A percentile compares a stretch with the other conserved stretches of the same genome.
Conservation (phyloP, 805 yeast species). For the Schwanniomyces sp. region DNA sequence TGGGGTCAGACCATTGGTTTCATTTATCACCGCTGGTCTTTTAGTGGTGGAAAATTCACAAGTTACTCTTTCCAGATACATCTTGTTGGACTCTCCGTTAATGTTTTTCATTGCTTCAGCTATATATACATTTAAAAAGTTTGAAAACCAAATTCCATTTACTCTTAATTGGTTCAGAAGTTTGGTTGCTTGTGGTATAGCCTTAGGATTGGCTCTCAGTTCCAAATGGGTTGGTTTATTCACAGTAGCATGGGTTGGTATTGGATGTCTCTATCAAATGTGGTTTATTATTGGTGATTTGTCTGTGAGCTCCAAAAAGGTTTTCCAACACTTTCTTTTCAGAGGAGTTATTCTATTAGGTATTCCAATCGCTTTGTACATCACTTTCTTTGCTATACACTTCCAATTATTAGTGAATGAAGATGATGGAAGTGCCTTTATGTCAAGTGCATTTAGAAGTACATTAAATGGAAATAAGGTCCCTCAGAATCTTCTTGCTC, state of each 20-base stretch:
- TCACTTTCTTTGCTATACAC: slow-evolving; percentile 62
- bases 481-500: slow-evolving; percentile 58
- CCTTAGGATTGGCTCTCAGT: slow-evolving; percentile 70
- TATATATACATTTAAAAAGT: slow-evolving; percentile 61
- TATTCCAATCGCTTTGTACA: slow-evolving; percentile 57
- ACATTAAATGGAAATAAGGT: slow-evolving; percentile 59
- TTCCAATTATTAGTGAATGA: slow-evolving; percentile 56
- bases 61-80: slow-evolving; percentile 72
- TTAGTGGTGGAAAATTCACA: slow-evolving; percentile 67
- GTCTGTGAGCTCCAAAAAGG: slow-evolving; percentile 42
- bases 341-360: slow-evolving; percentile 58
- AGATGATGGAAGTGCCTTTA: slow-evolving; percentile 71
- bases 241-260: slow-evolving; percentile 77
- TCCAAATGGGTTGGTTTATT: slow-evolving; percentile 87
- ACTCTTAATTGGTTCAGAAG: slow-evolving; percentile 56
- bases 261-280: slow-evolving; percentile 56
- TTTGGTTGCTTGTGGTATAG: slow-evolving; percentile 62
- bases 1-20: slow-evolving; percentile 66
- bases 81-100: slow-evolving; percentile 74
- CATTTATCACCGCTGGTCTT: slow-evolving; percentile 55
- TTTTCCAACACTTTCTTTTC: slow-evolving; percentile 46
- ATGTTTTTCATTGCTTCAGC: slow-evolving; percentile 75
- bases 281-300: slow-evolving; percentile 78
- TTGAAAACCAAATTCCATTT: slow-evolving; percentile 65
- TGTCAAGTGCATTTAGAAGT: slow-evolving; percentile 71